Evolutionary conservation across 78 protist species (phyloP), one percentile per base, ranked within the genome.

Genomic region (Pelomyxa schiedti): DNA sequence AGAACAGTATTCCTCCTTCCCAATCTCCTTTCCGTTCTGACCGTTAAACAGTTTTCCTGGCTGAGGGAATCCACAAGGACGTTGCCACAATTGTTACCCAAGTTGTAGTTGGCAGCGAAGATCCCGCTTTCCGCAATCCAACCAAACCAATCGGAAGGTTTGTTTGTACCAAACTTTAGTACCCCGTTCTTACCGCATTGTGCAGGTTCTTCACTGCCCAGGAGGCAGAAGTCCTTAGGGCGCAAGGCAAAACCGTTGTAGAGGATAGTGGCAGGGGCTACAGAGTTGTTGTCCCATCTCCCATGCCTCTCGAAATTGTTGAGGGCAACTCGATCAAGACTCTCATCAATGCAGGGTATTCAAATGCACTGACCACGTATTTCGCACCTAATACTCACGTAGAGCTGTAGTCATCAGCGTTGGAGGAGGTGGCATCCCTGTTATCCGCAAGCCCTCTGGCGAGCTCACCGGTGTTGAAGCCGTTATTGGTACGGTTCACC

Each of bases 341-440:
- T 0, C 58, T 47, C 58, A n/a, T n/a, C n/a, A n/a, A n/a, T n/a
- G n/a, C n/a, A n/a, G n/a, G n/a, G n/a, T n/a, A n/a, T n/a, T n/a
- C n/a, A n/a, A n/a, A n/a, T n/a, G n/a, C n/a, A n/a, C n/a, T n/a
- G n/a, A n/a, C n/a, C n/a, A n/a, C n/a, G n/a, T n/a, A n/a, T n/a
- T n/a, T n/a, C n/a, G n/a, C n/a, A n/a, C n/a, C n/a, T n/a, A n/a
- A n/a, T 39, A 52, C 1, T 53, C 4, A 2, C 6, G 9, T 8
- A 79, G 39, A 9, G 39, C 35, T 42, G 66, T 69, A n/a, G 74
- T 75, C 73, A 75, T 81, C 63, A 63, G 40, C 1, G 26, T 66
- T 8, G 81, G 67, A 36, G 85, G 85, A 29, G 85, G 85, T 8
- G 85, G 85, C 41, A 69, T 81, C 74, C 85, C 85, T 24, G 85